These are phyloP conservation scores for Trichoderma aggressivum DNA, from an alignment of 2,329 filamentous ascomycete genomes.

Conservation along the genomic window DNA sequence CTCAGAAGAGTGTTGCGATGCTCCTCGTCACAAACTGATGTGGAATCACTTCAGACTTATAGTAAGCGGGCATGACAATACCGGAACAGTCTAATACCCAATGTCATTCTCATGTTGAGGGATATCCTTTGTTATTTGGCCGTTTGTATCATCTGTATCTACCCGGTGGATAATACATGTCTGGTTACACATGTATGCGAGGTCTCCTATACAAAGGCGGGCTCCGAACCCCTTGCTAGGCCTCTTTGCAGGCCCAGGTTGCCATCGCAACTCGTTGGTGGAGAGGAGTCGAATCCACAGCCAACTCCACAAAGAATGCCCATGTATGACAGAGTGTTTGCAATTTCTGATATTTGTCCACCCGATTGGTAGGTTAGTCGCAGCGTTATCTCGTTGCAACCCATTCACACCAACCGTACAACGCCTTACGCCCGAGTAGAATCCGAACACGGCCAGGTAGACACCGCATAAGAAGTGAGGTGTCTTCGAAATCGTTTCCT, in stretches of 20 bases:
- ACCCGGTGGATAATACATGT: too few relatives aligned
- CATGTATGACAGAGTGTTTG: neutral
- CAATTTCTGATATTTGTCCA: neutral
- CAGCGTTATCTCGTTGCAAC: neutral
- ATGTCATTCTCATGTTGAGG: neutral
- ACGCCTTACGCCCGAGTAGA: neutral
- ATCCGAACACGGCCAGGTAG: neutral
- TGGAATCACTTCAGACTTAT: neutral
- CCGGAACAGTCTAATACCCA: neutral
- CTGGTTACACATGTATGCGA: too few relatives aligned
- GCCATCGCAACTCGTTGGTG: neutral
- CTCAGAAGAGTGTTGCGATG: too few relatives aligned
- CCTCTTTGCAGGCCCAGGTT: neutral
- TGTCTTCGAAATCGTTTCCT: neutral
- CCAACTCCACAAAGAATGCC: neutral
- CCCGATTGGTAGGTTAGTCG: neutral
- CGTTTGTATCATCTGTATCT: too few relatives aligned
- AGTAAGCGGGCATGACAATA: neutral
- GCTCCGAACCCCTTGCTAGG: neutral
- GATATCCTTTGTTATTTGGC: neutral
- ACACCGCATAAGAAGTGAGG: neutral
- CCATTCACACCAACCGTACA: neutral
- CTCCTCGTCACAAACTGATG: too few relatives aligned
- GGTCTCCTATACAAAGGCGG: neutral
- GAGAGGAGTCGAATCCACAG: neutral